A percentile compares a stretch with the other conserved stretches of the same genome.
Evolutionary conservation across 805 yeast species (phyloP).

Genomic region (Teunomyces stri): DNA sequence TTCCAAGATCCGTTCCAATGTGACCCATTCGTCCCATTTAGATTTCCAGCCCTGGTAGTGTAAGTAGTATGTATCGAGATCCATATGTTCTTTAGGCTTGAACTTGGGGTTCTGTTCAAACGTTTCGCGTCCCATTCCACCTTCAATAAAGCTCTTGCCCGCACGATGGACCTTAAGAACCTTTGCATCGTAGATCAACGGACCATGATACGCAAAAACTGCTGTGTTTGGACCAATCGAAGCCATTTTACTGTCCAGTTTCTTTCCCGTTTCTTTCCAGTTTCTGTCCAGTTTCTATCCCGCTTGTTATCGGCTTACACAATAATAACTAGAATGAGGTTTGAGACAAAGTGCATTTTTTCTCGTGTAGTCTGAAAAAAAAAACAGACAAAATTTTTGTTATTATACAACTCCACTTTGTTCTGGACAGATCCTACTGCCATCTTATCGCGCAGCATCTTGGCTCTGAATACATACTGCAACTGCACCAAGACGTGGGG

Average conservation of each 20-base stretch:
- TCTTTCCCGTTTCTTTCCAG: neutral
- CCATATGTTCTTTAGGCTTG: constrained; percentile 26
- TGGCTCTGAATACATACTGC: too few relatives aligned
- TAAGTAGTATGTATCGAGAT: constrained; percentile 53
- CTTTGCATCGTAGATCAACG: constrained; percentile 85
- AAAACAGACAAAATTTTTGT: neutral
- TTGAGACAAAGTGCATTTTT: neutral
- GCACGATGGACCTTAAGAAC: constrained; percentile 64
- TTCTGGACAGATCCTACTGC: neutral
- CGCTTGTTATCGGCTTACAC: neutral
- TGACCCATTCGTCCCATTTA: constrained; percentile 97
- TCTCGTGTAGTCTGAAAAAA: neutral
- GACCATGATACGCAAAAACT: constrained; percentile 83
- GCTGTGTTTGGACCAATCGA: constrained; percentile 3
- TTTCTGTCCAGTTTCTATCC: neutral
- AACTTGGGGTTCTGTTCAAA: constrained; percentile 26
- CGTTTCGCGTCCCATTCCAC: constrained; percentile 41
- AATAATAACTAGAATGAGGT: neutral
- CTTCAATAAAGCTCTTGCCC: constrained; percentile 37
- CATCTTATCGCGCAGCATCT: neutral
- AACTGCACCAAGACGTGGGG: too few relatives aligned
- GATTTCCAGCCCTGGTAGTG: constrained; percentile 96
- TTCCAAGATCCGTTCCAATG: constrained; percentile 62
- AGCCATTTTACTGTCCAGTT: neutral
- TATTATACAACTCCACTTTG: neutral